Evolutionary conservation across 2,329 filamentous ascomycete species (phyloP), one percentile per base, ranked within the genome.

Genomic region (Myotisia sp.): DNA sequence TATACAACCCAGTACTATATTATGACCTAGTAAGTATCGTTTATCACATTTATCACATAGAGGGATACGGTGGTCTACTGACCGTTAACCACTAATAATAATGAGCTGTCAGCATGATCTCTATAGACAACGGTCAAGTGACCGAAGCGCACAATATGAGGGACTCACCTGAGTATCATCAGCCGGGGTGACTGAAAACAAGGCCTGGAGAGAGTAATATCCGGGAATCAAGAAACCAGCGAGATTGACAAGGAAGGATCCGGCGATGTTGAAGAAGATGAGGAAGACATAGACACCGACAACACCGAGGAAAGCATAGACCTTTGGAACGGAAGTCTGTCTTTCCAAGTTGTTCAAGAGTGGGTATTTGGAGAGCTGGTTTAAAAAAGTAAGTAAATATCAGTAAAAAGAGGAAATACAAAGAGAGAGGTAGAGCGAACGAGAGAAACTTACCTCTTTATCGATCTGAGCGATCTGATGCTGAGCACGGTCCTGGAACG

Each of bases 231-330:
- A 52, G 55, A 78, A 78, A 41, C 74, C 74, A 41, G 72, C 71
- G 49, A 74, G 65, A 60, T 78, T 78, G 53, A 76, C 71, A 39
- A 78, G 66, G 58, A 78, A 76, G 50, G 72, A 69, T 56, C 74
- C 74, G 42, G 69, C 74, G 45, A 78, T 76, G 64, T 78, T 78
- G 64, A 78, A 78, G 63, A 78, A 78, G 58, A 78, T 65, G 36
- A 77, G 63, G 68, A 77, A 76, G 63, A 76, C 75, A 65, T 78
- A 78, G 42, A 77, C 63, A 38, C 70, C 72, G 43, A 63, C 69
- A 36, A 78, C 61, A 46, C 73, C 74, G 30, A 78, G 70, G 55
- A 77, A 59, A 42, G 67, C 70, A 53, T 78, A 78, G 58, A 75
- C 73, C 62, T 78, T 78, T 47, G 74, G 74, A 37, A 78, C 70